Evolutionary conservation across 805 yeast species (phyloP), one percentile per base, ranked within the genome.

Genomic region (Candida maris): DNA sequence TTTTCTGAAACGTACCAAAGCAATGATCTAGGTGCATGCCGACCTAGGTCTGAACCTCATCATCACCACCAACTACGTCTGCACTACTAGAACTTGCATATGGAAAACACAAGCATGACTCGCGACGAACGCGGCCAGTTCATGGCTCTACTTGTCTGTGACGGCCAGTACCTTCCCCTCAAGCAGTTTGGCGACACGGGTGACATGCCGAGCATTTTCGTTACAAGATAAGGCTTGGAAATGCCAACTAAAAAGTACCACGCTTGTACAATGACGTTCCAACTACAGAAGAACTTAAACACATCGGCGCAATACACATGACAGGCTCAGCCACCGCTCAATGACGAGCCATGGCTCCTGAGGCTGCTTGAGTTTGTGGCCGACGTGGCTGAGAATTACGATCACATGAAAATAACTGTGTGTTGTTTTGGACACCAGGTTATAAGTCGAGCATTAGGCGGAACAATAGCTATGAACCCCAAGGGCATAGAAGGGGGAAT

Each of bases 401-500:
- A 41, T 5, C n/a, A n/a, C n/a, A 59, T 70, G 12, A 81, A 83
- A 2, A 39, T 78, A 3, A 70, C 75, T 5, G 94, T 95, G 3
- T 65, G 87, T 27, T 87, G 96, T 59, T 87, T 86, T 56, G 96
- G 96, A 5, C 96, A 88, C 59, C 96, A 87, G 56, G 68, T 85
- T 17, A 57, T 87, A 12, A 80, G 78, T 1, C 71, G 81, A 36
- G 77, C 83, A 5, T 57, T 85, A 30, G 91, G 86, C 3, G 72
- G 74, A 17, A 60, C 59, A 30, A 83, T 83, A 3, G 73, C 62
- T 8, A 64, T 76, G 39, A 83, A 77, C 55, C 70, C 70, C 1
- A 46, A 59, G 30, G 93, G 93, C 2, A 79, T 88, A 83, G 96
- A 88, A 57, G 63, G 73, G 17, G 89, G 95, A 0, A 65, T 75